A percentile compares a stretch with the other conserved stretches of the same genome.
Evolutionary conservation across 1,284 basidiomycete genomes (phyloP).

Genomic region (Puccinia horiana): DNA sequence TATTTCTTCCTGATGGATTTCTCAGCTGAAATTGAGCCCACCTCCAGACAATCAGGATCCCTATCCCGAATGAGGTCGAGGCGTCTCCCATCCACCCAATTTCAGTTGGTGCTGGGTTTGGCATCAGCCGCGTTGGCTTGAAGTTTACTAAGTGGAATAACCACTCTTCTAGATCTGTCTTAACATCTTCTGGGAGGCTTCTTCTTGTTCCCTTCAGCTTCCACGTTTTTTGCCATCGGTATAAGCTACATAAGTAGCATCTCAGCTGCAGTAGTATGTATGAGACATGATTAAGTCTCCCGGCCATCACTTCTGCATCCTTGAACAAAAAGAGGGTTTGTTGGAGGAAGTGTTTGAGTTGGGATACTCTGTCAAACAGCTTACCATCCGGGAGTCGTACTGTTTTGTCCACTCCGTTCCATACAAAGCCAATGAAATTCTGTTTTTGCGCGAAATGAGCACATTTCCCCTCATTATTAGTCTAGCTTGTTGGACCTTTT

Average conservation of each 20-base stretch:
- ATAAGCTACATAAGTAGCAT: background rate
- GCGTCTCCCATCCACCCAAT: background rate
- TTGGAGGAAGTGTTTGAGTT: background rate
- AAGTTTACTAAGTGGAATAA: background rate
- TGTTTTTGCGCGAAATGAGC: background rate
- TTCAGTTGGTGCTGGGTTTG: background rate
- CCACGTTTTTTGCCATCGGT: background rate
- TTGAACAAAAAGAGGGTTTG: too few relatives aligned
- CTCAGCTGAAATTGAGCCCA: constrained; percentile 2
- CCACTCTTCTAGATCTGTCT: background rate
- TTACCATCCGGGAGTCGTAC: background rate
- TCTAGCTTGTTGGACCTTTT: background rate
- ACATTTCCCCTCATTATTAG: background rate
- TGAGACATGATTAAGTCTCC: background rate
- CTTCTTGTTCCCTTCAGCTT: background rate
- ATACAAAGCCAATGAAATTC: background rate
- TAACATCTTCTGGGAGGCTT: background rate
- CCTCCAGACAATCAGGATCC: background rate
- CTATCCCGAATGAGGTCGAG: background rate
- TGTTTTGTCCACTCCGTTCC: background rate
- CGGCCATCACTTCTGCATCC: background rate
- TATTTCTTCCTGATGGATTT: background rate
- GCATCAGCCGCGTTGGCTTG: background rate
- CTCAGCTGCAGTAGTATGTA: background rate
- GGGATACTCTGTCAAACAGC: background rate